Evolutionary conservation across 305 asterid genomes (phyloP).

Genomic region (Fraxinus angustifolia): DNA sequence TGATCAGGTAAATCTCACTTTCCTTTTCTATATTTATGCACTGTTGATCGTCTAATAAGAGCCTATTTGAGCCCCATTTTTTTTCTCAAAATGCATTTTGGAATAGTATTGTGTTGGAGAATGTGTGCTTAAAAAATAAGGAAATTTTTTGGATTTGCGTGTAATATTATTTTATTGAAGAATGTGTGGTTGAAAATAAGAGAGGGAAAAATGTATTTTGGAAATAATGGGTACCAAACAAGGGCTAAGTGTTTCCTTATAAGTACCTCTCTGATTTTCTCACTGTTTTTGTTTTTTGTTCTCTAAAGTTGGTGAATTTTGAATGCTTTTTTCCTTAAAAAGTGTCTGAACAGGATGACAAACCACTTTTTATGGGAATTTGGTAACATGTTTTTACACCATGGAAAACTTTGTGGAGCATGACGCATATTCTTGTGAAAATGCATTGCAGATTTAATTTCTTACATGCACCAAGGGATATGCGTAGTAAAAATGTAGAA

Average conservation of each 20-base stretch:
- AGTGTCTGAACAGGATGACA: slow-evolving; percentile 10
- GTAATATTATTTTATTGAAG: not conserved
- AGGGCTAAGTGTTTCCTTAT: not conserved
- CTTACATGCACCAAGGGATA: slow-evolving; percentile 96
- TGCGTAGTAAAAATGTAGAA: slow-evolving; percentile 95
- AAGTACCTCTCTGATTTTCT: slow-evolving; percentile 11
- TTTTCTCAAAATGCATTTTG: not conserved
- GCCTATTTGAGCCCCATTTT: not conserved
- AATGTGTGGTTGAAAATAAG: not conserved
- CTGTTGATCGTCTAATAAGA: slow-evolving; percentile 1
- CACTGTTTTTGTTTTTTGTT: slow-evolving; percentile 1
- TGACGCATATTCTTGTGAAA: slow-evolving; percentile 30
- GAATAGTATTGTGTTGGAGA: not conserved
- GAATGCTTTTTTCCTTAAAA: slow-evolving; percentile 11
- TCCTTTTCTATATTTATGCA: slow-evolving; percentile 5
- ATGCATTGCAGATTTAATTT: slow-evolving; percentile 73
- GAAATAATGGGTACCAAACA: not conserved
- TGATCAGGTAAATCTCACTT: slow-evolving; percentile 66
- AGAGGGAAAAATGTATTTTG: not conserved
- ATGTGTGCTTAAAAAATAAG: not conserved
- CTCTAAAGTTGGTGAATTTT: slow-evolving; percentile 2
- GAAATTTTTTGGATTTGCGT: not conserved
- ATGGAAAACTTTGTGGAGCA: slow-evolving; percentile 17
- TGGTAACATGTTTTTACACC: not conserved
- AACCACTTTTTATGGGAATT: slow-evolving; percentile 5